Conservation (phyloP, 768 basidiomycete genomes). For the Boletus reticulatus region DNA sequence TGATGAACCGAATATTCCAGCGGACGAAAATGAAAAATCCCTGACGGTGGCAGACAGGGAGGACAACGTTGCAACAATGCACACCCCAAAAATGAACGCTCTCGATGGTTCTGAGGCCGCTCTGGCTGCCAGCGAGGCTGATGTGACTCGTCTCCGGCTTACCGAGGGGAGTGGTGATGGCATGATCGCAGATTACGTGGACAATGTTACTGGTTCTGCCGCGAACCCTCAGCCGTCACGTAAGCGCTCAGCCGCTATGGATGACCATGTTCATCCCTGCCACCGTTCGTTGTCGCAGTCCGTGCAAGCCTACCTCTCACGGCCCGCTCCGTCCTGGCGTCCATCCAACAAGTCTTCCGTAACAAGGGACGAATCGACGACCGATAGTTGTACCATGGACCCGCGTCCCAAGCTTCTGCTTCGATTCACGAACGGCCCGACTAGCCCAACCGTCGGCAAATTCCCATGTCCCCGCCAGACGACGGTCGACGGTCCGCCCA, state of each 20-base stretch:
- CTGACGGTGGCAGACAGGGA: background rate
- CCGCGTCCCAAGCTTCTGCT: background rate
- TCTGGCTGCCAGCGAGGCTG: background rate
- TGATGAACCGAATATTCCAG: background rate
- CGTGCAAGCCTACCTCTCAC: conserved; percentile 45
- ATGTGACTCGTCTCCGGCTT: background rate
- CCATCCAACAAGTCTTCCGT: background rate
- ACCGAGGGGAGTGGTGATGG: background rate
- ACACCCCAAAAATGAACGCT: background rate
- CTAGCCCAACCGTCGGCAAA: background rate
- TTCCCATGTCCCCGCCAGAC: background rate
- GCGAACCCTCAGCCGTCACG: conserved; percentile 17
- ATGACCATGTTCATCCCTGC: conserved; percentile 24
- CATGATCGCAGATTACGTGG: conserved; percentile 6
- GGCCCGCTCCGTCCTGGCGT: conserved; percentile 3
- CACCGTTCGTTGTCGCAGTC: conserved; percentile 45
- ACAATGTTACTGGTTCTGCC: conserved; percentile 11
- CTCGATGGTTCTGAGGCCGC: conserved; percentile 2
- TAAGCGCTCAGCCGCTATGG: conserved; percentile 11
- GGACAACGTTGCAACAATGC: background rate
- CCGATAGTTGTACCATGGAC: background rate
- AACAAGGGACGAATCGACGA: background rate
- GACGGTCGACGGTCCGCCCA: background rate
- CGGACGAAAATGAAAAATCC: conserved; percentile 10
- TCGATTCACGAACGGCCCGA: conserved; percentile 1